phyloP scores from a whole-genome alignment of 495 filamentous ascomycete species.

The Jackrogersella minutella region DNA sequence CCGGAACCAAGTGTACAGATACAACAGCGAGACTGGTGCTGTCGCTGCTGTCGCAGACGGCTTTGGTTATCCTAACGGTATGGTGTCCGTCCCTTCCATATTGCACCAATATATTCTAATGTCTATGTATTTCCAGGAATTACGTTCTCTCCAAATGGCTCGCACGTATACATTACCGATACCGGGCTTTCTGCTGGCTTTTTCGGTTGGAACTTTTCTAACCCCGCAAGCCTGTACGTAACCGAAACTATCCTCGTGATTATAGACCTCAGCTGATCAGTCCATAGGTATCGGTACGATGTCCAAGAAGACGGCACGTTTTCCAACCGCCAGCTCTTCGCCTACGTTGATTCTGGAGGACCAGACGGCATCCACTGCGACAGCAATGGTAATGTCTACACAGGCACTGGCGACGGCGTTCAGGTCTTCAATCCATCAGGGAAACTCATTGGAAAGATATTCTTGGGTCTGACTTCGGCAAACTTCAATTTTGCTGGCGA shows the following conservation, averaged over 20 bases:
- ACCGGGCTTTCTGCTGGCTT: slow-evolving; percentile 57
- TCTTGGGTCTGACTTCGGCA: slow-evolving; percentile 51
- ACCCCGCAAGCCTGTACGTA: slow-evolving; percentile 52
- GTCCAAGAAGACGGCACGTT: slow-evolving; percentile 53
- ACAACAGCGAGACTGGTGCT: slow-evolving; percentile 54
- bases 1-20: slow-evolving; percentile 66
- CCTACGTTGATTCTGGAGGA: slow-evolving; percentile 61
- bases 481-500: slow-evolving; percentile 67
- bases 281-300: slow-evolving; percentile 50
- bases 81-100: not conserved
- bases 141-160: slow-evolving; percentile 62
- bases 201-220: slow-evolving; percentile 48
- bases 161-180: slow-evolving; percentile 64
- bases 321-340: slow-evolving; percentile 61
- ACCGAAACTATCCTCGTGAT: not conserved
- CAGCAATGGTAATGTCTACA: slow-evolving; percentile 66
- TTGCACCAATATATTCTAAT: not conserved
- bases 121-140: slow-evolving; percentile 48
- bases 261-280: slow-evolving; percentile 4
- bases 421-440: slow-evolving; percentile 67
- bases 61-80: slow-evolving; percentile 63
- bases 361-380: slow-evolving; percentile 70
- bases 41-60: slow-evolving; percentile 64
- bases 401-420: slow-evolving; percentile 67
- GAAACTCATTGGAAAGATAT: slow-evolving; percentile 66